Percentiles rank a stretch among this genome's conserved stretches.
phyloP scores from a whole-genome alignment of 1,284 basidiomycete species.

The Austroboletus niveus region DNA sequence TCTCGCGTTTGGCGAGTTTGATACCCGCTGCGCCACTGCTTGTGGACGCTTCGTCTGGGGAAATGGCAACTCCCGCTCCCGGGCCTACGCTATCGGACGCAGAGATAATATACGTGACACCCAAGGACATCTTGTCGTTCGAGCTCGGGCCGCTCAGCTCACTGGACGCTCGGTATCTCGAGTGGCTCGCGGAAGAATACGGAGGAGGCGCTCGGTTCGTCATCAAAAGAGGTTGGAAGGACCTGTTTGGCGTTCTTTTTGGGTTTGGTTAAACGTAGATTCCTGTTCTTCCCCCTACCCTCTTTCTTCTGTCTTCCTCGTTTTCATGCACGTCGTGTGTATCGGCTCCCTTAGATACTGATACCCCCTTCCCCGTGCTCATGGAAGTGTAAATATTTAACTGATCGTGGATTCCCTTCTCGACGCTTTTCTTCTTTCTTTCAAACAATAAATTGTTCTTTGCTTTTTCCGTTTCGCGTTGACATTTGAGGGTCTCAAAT shows the following conservation, averaged over 20 bases:
- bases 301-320: not conserved
- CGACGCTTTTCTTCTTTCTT: not conserved
- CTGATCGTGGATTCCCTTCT: not conserved
- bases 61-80: not conserved
- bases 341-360: not conserved
- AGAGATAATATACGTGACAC: slow-evolving; percentile 36
- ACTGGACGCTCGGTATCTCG: slow-evolving; percentile 65
- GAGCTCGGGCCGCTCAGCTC: slow-evolving; percentile 70
- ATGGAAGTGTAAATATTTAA: not conserved
- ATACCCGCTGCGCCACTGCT: slow-evolving; percentile 32
- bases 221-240: slow-evolving; percentile 49
- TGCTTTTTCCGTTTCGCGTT: not conserved
- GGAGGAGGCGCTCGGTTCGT: slow-evolving; percentile 43
- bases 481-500: too few species aligned
- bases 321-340: not conserved
- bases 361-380: not conserved
- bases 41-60: slow-evolving; percentile 3
- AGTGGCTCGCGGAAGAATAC: slow-evolving; percentile 71
- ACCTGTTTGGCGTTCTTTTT: slow-evolving; percentile 46
- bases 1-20: slow-evolving; percentile 55
- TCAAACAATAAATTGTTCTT: not conserved
- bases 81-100: slow-evolving; percentile 5
- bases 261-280: slow-evolving; percentile 33
- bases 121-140: slow-evolving; percentile 63
- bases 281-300: not conserved